A percentile compares a stretch with the other conserved stretches of the same genome.
phyloP scores from a whole-genome alignment of 768 basidiomycete genomes.

The Collybia mongolica region DNA sequence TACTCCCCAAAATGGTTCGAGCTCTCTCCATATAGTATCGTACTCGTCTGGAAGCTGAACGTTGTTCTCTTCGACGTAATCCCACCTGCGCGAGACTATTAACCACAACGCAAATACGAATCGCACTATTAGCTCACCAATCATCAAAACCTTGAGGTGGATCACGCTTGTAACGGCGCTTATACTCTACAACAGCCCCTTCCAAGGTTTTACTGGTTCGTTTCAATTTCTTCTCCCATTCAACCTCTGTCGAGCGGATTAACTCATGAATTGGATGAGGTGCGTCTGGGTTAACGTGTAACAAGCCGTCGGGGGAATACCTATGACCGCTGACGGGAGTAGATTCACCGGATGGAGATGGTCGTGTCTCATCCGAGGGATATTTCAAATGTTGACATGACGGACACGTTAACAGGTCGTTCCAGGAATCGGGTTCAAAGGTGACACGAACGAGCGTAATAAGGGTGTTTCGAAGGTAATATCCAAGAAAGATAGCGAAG shows the following conservation, averaged over 20 bases:
- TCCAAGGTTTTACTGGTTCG: conserved; percentile 66
- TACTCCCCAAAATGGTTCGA: conserved; percentile 83
- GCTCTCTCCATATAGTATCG: conserved; percentile 67
- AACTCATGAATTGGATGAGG: conserved; percentile 69
- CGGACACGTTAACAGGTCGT: too few relatives aligned
- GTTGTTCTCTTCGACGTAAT: conserved; percentile 61
- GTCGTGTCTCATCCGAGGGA: background rate
- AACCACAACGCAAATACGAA: background rate
- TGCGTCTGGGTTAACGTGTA: conserved; percentile 22
- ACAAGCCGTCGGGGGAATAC: conserved; percentile 19
- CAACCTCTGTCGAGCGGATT: conserved; percentile 60
- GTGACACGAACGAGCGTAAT: too few relatives aligned
- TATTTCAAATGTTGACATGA: background rate
- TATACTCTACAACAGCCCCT: conserved; percentile 69
- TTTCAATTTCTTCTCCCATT: conserved; percentile 52
- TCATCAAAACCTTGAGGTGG: conserved; percentile 78
- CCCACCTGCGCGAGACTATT: conserved; percentile 34
- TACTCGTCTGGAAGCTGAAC: conserved; percentile 88
- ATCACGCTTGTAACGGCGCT: conserved; percentile 56
- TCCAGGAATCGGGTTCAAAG: too few relatives aligned
- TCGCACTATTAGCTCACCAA: conserved; percentile 54
- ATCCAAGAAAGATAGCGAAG: background rate
- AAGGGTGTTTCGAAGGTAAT: background rate
- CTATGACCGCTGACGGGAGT: conserved; percentile 7
- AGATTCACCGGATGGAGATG: background rate